These are phyloP conservation scores for Macrophomina phaseolina DNA, from an alignment of 2,329 filamentous ascomycete species.

Conservation along the genomic window DNA sequence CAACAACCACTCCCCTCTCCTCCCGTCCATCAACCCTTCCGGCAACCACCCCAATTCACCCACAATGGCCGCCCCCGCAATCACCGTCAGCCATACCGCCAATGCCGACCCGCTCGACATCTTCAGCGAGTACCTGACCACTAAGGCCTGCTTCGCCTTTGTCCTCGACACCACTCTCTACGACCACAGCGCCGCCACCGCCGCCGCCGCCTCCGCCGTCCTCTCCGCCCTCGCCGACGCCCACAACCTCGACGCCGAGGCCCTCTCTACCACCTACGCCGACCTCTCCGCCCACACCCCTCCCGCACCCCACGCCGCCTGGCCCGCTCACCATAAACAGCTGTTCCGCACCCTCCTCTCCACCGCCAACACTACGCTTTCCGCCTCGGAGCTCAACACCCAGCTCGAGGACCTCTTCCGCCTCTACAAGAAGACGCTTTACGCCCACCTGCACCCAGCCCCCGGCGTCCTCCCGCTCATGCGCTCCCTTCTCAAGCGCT, in stretches of 20 bases:
- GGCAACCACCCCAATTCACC: neutral
- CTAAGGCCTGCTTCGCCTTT: slow-evolving; percentile 26
- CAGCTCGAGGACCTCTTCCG: slow-evolving; percentile 19
- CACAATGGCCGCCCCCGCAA: slow-evolving; percentile 9
- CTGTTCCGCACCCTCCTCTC: slow-evolving; percentile 2
- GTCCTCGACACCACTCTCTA: slow-evolving; percentile 25
- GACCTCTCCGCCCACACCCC: neutral
- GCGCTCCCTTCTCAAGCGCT: slow-evolving; percentile 9
- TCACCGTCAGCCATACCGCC: slow-evolving; percentile 13
- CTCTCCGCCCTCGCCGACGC: slow-evolving; percentile 12
- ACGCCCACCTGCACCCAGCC: slow-evolving; percentile 21
- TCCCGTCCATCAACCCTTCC: neutral
- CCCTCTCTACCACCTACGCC: slow-evolving; percentile 9
- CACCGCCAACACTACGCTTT: neutral
- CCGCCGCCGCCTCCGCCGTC: slow-evolving; percentile 15
- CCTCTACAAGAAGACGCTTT: slow-evolving; percentile 26
- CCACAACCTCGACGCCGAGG: neutral
- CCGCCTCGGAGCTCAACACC: neutral
- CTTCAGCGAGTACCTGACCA: slow-evolving; percentile 17
- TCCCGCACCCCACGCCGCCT: neutral
- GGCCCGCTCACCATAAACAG: slow-evolving; percentile 12
- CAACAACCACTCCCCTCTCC: neutral
- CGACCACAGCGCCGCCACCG: slow-evolving; percentile 5
- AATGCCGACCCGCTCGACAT: slow-evolving; percentile 3
- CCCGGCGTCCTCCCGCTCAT: slow-evolving; percentile 20